A percentile compares a stretch with the other conserved stretches of the same genome.
Conservation (phyloP, 805 yeast species). For the Hanseniaspora thailandica region DNA sequence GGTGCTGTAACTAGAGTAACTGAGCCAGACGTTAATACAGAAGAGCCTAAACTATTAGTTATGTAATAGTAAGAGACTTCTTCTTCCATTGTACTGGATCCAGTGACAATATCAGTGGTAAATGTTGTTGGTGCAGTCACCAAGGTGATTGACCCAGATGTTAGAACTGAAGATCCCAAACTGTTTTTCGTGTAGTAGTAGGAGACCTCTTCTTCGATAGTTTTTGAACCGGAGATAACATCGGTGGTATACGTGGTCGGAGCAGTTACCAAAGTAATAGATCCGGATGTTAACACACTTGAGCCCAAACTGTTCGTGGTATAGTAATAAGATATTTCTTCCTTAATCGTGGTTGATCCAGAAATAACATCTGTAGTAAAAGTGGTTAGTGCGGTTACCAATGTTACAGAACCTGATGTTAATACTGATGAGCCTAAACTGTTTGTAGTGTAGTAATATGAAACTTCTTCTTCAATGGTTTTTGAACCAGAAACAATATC, state of each 20-base stretch:
- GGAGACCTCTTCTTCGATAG: not conserved
- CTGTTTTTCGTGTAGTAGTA: not conserved
- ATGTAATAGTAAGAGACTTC: not conserved
- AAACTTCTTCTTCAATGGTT: not conserved
- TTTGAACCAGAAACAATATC: not conserved
- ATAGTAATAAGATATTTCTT: not conserved
- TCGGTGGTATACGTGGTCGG: not conserved
- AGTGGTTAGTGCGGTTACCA: not conserved
- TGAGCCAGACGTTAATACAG: constrained; percentile 23
- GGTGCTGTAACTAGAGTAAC: not conserved
- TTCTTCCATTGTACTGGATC: not conserved
- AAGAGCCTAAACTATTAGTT: not conserved
- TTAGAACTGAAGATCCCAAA: not conserved
- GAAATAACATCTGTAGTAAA: not conserved
- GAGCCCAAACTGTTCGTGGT: not conserved
- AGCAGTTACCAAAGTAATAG: not conserved
- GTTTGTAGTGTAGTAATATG: not conserved
- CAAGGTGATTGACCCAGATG: constrained; percentile 24
- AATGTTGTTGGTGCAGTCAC: not conserved
- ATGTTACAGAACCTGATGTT: constrained; percentile 23
- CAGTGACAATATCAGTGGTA: not conserved
- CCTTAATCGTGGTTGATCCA: not conserved
- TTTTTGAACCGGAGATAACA: not conserved
- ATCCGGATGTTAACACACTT: constrained; percentile 24
- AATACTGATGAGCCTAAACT: not conserved